phyloP scores from a whole-genome alignment of 345 rosid genomes.

The Gossypium longicalyx region DNA sequence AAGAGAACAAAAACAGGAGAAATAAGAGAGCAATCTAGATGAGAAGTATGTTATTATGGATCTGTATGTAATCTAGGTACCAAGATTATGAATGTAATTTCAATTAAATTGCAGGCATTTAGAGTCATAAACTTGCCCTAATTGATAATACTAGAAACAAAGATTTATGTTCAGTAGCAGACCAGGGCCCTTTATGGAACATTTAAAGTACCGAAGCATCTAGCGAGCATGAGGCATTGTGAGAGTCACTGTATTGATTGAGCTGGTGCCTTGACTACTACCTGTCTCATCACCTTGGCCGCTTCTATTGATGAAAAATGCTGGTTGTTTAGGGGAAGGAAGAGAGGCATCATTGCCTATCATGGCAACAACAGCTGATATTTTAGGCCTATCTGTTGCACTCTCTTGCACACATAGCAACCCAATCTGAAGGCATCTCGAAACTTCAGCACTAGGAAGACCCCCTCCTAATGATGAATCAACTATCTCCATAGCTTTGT shows the following conservation, averaged over 20 bases:
- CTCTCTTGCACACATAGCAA: constrained; percentile 58
- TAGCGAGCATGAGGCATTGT: constrained; percentile 35
- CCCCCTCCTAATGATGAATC: constrained; percentile 26
- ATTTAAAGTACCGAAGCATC: not conserved
- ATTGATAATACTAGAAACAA: not conserved
- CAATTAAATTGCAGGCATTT: not conserved
- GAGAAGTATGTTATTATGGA: no score
- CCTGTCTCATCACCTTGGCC: not conserved
- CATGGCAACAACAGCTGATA: constrained; percentile 46
- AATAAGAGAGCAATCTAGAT: no score
- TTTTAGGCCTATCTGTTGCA: constrained; percentile 41
- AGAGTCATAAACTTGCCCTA: not conserved
- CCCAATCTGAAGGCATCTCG: constrained; percentile 51
- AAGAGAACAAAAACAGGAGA: no score
- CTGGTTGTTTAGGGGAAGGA: constrained; percentile 44
- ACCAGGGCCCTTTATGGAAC: not conserved
- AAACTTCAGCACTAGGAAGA: constrained; percentile 22
- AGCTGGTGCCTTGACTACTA: constrained; percentile 14
- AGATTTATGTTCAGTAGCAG: not conserved
- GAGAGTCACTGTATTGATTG: constrained; percentile 31
- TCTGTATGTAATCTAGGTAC: not conserved
- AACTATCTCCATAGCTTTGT: constrained; percentile 26
- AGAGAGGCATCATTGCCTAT: constrained; percentile 31
- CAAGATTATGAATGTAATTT: not conserved
- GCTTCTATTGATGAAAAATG: constrained; percentile 27